These are phyloP conservation scores for Blechomonas ayalai DNA, from an alignment of 208 protist genomes.

Conservation along the genomic window DNA sequence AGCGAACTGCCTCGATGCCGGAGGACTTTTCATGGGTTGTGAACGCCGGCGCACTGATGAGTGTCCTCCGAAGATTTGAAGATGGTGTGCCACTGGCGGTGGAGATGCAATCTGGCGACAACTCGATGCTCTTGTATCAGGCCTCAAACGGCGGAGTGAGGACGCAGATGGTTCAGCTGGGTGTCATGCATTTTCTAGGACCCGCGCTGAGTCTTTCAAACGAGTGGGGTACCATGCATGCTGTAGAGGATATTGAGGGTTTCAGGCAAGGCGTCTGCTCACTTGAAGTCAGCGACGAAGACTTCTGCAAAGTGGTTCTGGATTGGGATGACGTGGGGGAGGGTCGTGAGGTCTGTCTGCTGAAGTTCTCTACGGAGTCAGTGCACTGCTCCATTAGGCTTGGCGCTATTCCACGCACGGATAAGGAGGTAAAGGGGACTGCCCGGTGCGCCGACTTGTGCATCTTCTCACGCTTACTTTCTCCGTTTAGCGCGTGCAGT, in stretches of 20 bases:
- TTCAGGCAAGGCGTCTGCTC: conserved; percentile 46
- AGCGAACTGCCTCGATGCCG: neutral
- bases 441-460: too few relatives aligned
- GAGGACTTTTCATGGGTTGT: conserved; percentile 33
- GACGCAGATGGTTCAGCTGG: conserved; percentile 31
- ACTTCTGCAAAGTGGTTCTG: conserved; percentile 29
- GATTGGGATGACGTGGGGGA: too few relatives aligned
- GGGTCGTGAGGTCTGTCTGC: too few relatives aligned
- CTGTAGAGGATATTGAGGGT: conserved; percentile 28
- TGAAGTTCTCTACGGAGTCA: too few relatives aligned
- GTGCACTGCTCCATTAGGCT: too few relatives aligned
- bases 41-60: conserved; percentile 27
- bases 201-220: conserved; percentile 47
- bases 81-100: conserved; percentile 22
- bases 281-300: conserved; percentile 27
- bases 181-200: conserved; percentile 52
- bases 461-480: too few relatives aligned
- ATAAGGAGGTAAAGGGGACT: too few relatives aligned
- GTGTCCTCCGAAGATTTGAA: conserved; percentile 43
- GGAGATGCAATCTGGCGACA: conserved; percentile 23
- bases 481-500: too few relatives aligned
- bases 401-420: too few relatives aligned
- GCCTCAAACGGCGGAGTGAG: conserved; percentile 15
- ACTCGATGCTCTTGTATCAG: conserved; percentile 35
- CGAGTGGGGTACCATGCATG: conserved; percentile 24